Base-by-base conservation (phyloP, 345 rosid genomes). In the Firmiana major region DNA sequence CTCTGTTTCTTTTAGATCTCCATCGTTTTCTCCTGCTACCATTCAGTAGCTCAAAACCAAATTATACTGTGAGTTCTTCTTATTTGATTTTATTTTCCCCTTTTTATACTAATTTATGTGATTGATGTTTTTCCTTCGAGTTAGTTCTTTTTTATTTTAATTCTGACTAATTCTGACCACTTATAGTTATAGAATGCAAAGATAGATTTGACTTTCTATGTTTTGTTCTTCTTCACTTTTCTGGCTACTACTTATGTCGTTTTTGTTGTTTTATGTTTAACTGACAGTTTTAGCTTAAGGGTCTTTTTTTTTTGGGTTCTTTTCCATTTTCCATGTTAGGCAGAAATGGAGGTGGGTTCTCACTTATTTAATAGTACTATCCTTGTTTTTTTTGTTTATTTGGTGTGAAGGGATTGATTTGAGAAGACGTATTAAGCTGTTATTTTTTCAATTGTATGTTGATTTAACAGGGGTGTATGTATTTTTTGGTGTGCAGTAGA, bases 1-100 rank as follows among this genome's bases (percentile, higher is more conserved):
- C 70, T 80, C 76, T 80, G 79, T 88, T 81, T 84, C 85, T 58
- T 85, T 86, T 72, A 87, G 89, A 88, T 88, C 92, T 83, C 87
- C 87, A 62, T 86, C 84, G 75, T 75, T 79, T 78, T 82, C 87
- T 26, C 66, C 79, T 77, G 64, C 51, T 74, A 12, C 79, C 54
- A 22, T 84, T 82, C 83, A 74, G 78, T 85, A 83, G 86, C 83
- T 65, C 42, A 58, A 71, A 45, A 76, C 79, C 80, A 46, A 79
- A 71, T 72, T 74, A 3, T 55, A 66, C 82, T 63, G 90, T 89
- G 78, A 87, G 88, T 78, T 54, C 45, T 8, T 34, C 34, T 31
- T n/a, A n/a, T 68, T 67, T 3, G n/a, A 13, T 11, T 48, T 46
- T 16, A 49, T 28, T 69, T 21, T 22, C 31, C n/a, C 55, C 55